These are phyloP conservation scores for Fomitiporia mediterranea DNA, from an alignment of 1,284 basidiomycete species.

Conservation along the genomic window DNA sequence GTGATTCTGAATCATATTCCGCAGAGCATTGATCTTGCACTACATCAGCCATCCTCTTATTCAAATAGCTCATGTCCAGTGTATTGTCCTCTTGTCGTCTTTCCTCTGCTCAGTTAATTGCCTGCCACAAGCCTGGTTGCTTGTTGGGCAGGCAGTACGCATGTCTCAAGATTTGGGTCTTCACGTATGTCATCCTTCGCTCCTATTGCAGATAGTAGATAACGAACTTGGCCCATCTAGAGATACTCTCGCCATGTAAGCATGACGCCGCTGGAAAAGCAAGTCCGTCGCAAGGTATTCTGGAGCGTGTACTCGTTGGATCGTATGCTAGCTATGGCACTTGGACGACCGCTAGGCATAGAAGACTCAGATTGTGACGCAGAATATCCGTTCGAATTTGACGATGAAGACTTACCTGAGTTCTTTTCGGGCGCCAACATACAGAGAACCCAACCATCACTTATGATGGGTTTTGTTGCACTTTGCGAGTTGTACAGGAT, in stretches of 20 bases:
- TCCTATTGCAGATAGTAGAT: slow-evolving; percentile 17
- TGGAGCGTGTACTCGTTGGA: slow-evolving; percentile 88
- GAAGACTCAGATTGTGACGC: slow-evolving; percentile 81
- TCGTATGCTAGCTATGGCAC: slow-evolving; percentile 82
- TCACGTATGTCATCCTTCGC: slow-evolving; percentile 56
- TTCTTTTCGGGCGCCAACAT: slow-evolving; percentile 63
- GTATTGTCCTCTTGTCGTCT: slow-evolving; percentile 80
- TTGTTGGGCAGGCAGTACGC: slow-evolving; percentile 83
- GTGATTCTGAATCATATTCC: too few species aligned
- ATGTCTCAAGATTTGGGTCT: slow-evolving; percentile 85
- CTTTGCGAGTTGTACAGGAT: slow-evolving; percentile 78
- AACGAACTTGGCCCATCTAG: slow-evolving; percentile 38
- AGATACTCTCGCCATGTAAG: slow-evolving; percentile 73
- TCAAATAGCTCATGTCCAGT: slow-evolving; percentile 82
- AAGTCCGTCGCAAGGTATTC: slow-evolving; percentile 85
- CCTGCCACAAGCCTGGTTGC: slow-evolving; percentile 85
- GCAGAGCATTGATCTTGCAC: slow-evolving; percentile 78
- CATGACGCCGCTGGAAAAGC: slow-evolving; percentile 73
- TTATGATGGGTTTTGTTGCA: slow-evolving; percentile 79
- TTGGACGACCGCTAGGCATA: slow-evolving; percentile 76
- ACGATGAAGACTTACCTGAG: slow-evolving; percentile 70
- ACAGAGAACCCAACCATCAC: slow-evolving; percentile 50
- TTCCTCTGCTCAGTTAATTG: slow-evolving; percentile 89
- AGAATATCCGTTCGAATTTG: slow-evolving; percentile 74
- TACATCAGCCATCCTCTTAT: slow-evolving; percentile 82